Conservation (phyloP, 208 protist species). For the Acanthamoeba castellanii region DNA sequence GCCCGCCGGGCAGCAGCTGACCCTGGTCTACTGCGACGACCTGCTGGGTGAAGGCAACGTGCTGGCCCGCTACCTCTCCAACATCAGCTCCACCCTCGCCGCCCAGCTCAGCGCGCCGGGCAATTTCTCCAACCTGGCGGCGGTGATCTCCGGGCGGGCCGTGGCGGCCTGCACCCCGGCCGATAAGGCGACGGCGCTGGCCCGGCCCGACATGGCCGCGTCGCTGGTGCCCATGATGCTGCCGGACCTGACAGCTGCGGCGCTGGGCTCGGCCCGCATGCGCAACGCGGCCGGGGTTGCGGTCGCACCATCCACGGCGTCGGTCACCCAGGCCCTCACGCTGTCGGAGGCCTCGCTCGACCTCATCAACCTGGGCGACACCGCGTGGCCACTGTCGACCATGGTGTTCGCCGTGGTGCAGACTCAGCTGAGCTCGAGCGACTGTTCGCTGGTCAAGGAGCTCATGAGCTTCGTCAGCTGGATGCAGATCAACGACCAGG, state of each 20-base stretch:
- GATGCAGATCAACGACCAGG: constrained; percentile 38
- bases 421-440: not conserved
- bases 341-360: not conserved
- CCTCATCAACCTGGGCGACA: not conserved
- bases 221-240: not conserved
- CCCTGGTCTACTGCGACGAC: constrained; percentile 17
- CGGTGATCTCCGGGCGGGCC: not conserved
- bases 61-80: not conserved
- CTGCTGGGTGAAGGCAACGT: not conserved
- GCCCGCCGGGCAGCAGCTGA: not conserved
- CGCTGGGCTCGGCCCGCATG: not conserved
- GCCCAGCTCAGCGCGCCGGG: not conserved
- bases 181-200: not conserved
- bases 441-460: constrained; percentile 20
- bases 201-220: not conserved
- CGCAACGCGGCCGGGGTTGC: not conserved
- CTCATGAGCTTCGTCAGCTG: constrained; percentile 2
- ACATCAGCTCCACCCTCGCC: not conserved
- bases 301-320: not conserved
- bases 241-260: not conserved
- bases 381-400: not conserved
- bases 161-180: not conserved
- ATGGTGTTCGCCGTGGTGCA: not conserved
- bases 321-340: not conserved
- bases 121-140: not conserved